Base-by-base conservation (phyloP, 805 yeast species). In the Candida namnaoensis region DNA sequence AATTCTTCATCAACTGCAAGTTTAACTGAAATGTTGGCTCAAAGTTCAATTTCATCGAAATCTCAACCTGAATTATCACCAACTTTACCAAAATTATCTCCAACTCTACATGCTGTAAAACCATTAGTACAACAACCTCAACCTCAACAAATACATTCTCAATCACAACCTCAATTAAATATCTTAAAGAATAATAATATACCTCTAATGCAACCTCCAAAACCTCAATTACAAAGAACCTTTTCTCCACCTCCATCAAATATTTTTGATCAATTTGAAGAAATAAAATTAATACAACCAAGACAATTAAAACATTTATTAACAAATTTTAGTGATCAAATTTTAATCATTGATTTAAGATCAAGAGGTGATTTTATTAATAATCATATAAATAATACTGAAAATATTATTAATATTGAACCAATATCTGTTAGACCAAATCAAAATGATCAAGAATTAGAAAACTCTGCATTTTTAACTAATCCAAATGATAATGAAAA, bases 301-400 rank as follows among this genome's bases (percentile, higher is more conserved):
- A 41, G 36, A 19, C 43, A 44, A 24, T 34, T 51, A 40, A 48
- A 48, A 32, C 28, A 35, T 1, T 30, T 49, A 7, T 23, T 52
- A 15, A 44, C 41, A 10, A 46, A 45, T 34, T 41, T 47, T 23
- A 32, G 47, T 38, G 13, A 36, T 38, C 23, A 43, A 27, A 53
- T 82, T 0, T 64, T 90, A n/a, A 46, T 90, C 10, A 71, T 91
- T 7, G 98, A 91, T 57, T 71, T 79, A 35, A 66, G 97, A 49
- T 65, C 80, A 14, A 66, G 80, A 34, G 66, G 65, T 15, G 80
- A 76, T 33, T 88, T 72, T 54, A 73, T 76, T 38, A 63, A 65
- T 36, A 73, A 75, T 38, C 96, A 88, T 58, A 77, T 90, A 23
- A 30, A 30, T 13, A 64, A 72, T 11, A 63, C 76, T 25, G 61